Base-by-base conservation (phyloP, 177 flowering plant genomes). In the Vitis hybrid region DNA sequence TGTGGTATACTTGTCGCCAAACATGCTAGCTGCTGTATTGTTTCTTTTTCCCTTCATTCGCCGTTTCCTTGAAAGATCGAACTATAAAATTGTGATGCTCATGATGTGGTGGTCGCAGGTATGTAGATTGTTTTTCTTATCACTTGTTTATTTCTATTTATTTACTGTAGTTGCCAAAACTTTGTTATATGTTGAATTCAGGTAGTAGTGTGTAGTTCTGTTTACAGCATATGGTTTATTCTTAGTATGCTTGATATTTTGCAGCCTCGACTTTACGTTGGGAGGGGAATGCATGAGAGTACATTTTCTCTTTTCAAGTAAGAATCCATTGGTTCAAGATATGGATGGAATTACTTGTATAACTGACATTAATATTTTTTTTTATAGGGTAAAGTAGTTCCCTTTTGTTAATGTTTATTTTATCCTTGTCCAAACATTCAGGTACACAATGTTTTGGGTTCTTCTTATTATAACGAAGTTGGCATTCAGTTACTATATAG, bases 71-170 rank as follows among this genome's bases (percentile, higher is more conserved):
- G 99, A 96, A 77, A 85, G 95, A 52, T 93, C 99, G 20, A 79
- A 93, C 78, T 85, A 82, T 69, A 86, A 64, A 76, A 82, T 93
- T 80, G 84, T 93, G 81, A 89, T 85, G 88, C 85, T 96, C 56
- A 84, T 90, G 90, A 92, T 96, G 98, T 93, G 99, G 99, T 96
- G 99, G 99, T 90, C 98, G 51, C 98, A 96, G 99, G 99, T 93
- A 70, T 63, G 68, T 31, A 33, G 1, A 12, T 12, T 18, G 12
- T 18, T 45, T 22, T 9, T 62, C 66, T 15, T 49, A 19, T 19
- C 20, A 2, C 62, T 3, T 51, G 15, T n/a, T 29, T 67, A 68
- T 33, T 57, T 64, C 18, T 48, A 20, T 10, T 3, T 60, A 9
- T 65, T 53, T 71, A 11, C 18, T 65, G 15, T 51, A 48, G 49